Percentiles rank a stretch among this genome's conserved stretches.
Conservation (phyloP, 495 filamentous ascomycete species). For the Penicillium pancosmium region DNA sequence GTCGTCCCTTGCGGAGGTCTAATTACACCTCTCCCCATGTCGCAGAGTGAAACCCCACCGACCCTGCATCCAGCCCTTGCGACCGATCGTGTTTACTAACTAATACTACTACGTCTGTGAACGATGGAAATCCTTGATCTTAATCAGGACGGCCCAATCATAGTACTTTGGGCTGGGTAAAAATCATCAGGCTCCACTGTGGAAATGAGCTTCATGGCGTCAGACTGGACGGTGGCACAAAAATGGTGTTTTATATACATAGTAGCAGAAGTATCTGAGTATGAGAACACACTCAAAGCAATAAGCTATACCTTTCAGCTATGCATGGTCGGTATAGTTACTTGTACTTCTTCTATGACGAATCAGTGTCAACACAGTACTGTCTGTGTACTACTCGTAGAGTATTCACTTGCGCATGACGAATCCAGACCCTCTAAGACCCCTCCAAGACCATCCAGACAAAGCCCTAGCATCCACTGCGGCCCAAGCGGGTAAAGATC, state of each 20-base stretch:
- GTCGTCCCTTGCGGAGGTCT: background rate
- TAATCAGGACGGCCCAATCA: background rate
- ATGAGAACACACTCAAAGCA: too few species aligned
- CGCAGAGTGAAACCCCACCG: background rate
- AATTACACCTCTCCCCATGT: background rate
- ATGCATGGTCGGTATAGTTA: too few species aligned
- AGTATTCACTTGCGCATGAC: background rate
- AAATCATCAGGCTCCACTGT: background rate
- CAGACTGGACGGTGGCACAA: background rate
- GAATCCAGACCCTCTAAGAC: background rate
- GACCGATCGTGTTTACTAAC: background rate
- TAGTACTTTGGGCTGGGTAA: background rate
- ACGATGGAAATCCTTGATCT: conserved; percentile 3
- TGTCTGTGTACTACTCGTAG: too few species aligned
- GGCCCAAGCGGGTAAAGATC: conserved; percentile 13
- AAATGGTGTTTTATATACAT: too few species aligned
- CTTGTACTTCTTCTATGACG: too few species aligned
- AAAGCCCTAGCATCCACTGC: conserved; percentile 6
- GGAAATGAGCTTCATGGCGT: background rate
- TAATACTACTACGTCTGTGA: too few species aligned
- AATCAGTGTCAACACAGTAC: too few species aligned
- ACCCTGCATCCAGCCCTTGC: conserved; percentile 1
- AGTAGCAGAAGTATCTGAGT: too few species aligned
- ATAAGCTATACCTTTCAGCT: too few species aligned
- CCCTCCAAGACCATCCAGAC: background rate